Evolutionary conservation across 164 flowering plant genomes (phyloP).

Genomic region (Liriodendron chinense): DNA sequence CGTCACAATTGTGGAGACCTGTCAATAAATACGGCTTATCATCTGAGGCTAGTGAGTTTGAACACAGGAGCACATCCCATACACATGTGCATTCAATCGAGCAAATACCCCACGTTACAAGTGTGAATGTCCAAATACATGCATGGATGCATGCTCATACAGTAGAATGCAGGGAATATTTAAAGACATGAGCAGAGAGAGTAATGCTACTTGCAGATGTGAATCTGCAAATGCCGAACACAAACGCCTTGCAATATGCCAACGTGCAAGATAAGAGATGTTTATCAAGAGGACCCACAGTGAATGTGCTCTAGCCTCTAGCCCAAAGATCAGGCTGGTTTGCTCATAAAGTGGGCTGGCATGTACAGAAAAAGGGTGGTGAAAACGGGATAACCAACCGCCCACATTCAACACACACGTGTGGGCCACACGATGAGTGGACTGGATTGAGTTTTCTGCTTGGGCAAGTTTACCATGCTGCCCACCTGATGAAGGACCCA

Average conservation of each 20-base stretch:
- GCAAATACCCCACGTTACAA: not conserved
- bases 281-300: too few species aligned
- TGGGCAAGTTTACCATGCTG: not conserved
- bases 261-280: too few species aligned
- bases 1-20: conserved; percentile 71
- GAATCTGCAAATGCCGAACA: too few species aligned
- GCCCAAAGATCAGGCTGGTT: not conserved
- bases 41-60: not conserved
- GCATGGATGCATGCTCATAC: not conserved
- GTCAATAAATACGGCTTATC: conserved; percentile 9
- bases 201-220: not conserved
- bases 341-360: not conserved
- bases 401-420: too few species aligned
- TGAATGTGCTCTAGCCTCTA: too few species aligned
- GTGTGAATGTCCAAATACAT: not conserved
- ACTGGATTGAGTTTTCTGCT: not conserved
- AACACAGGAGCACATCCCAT: not conserved
- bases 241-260: too few species aligned
- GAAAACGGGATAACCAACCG: not conserved
- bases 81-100: too few species aligned
- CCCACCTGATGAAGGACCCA: not conserved
- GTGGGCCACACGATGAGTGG: not conserved
- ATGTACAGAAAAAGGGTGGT: not conserved
- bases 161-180: not conserved
- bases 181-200: not conserved